phyloP scores from a whole-genome alignment of 2,329 filamentous ascomycete genomes.

The Colletotrichum eremochloae region DNA sequence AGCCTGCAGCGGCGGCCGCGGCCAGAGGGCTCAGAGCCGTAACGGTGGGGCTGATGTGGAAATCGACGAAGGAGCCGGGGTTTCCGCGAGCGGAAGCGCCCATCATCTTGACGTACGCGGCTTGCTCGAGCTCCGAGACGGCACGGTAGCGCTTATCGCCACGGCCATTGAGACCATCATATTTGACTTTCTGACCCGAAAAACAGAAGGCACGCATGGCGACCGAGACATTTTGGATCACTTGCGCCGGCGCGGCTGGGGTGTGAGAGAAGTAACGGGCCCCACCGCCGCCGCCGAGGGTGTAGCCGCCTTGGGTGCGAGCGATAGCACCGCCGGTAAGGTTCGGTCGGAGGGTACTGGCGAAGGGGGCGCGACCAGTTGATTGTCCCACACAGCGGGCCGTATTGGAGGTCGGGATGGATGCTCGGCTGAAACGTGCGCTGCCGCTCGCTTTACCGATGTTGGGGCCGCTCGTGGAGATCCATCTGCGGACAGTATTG shows the following conservation, averaged over 20 bases:
- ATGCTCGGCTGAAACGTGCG: constrained; percentile 61
- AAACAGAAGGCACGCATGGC: constrained; percentile 93
- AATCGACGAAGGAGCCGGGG: constrained; percentile 89
- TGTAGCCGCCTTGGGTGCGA: constrained; percentile 91
- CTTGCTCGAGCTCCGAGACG: constrained; percentile 81
- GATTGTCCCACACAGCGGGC: constrained; percentile 69
- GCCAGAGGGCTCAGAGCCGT: constrained; percentile 85
- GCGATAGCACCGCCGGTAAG: constrained; percentile 89
- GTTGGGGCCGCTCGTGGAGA: constrained; percentile 52
- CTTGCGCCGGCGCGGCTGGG: constrained; percentile 87
- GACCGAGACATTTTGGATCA: constrained; percentile 94
- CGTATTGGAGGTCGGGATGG: constrained; percentile 63
- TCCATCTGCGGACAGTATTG: constrained; percentile 63
- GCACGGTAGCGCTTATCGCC: constrained; percentile 85
- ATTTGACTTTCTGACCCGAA: constrained; percentile 90
- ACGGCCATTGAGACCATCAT: constrained; percentile 79
- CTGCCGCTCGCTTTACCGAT: constrained; percentile 47
- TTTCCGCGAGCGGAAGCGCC: constrained; percentile 62
- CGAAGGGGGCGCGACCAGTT: constrained; percentile 85
- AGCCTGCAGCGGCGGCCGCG: constrained; percentile 62
- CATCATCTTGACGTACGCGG: constrained; percentile 77
- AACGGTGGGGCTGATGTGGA: constrained; percentile 88
- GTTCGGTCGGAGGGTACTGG: constrained; percentile 89
- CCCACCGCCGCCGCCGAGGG: constrained; percentile 77
- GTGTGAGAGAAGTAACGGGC: constrained; percentile 92